phyloP scores from a whole-genome alignment of 306 rosid genomes.

The Canavalia gladiata region DNA sequence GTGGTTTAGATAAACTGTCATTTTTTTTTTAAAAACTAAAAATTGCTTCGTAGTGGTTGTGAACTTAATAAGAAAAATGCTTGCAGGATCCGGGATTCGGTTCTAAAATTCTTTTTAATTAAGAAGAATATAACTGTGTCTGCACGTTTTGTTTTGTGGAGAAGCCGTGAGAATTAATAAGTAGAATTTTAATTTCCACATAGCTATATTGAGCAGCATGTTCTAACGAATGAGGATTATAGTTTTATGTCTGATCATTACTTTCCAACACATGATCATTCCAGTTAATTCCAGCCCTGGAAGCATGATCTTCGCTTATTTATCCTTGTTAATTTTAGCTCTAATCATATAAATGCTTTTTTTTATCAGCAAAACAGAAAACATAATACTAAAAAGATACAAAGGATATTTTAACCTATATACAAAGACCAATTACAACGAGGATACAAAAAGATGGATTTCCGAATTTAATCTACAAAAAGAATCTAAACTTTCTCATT shows the following conservation, averaged over 20 bases:
- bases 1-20: too few species aligned
- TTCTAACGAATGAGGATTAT: neutral
- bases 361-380: too few species aligned
- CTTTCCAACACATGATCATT: conserved; percentile 3
- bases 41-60: neutral
- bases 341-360: neutral
- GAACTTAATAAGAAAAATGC: too few species aligned
- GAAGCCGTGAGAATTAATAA: conserved; percentile 11
- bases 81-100: neutral
- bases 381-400: too few species aligned
- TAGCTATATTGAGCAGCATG: conserved; percentile 6
- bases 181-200: conserved; percentile 38
- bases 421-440: too few species aligned
- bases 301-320: neutral
- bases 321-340: neutral
- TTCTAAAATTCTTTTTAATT: conserved; percentile 18
- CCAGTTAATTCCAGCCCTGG: conserved; percentile 8
- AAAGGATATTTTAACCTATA: too few species aligned
- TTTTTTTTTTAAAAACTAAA: too few species aligned
- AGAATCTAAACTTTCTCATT: too few species aligned
- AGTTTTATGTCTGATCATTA: neutral
- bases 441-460: too few species aligned
- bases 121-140: conserved; percentile 14
- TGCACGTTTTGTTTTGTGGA: conserved; percentile 55
- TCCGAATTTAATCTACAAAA: too few species aligned